phyloP scores from a whole-genome alignment of 192 early-diverging fungal genomes.

The Chytriomyces sp. region DNA sequence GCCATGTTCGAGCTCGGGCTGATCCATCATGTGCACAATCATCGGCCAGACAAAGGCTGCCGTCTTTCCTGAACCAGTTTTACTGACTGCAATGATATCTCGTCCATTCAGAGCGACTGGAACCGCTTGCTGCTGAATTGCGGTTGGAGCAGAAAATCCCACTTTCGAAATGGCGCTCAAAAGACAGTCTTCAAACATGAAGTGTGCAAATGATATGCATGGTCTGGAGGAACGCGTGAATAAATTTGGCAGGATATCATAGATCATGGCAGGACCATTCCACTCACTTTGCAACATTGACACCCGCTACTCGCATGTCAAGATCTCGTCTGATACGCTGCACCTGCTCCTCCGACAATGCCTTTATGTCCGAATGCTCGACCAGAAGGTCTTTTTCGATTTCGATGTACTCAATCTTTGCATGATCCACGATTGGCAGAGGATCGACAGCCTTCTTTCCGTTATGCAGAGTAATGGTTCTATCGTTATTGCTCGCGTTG shows the following conservation, averaged over 20 bases:
- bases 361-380: conserved; percentile 77
- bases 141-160: conserved; percentile 74
- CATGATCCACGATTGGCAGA: conserved; percentile 69
- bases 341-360: conserved; percentile 61
- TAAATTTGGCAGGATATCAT: too few species aligned
- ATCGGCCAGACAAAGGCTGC: conserved; percentile 84
- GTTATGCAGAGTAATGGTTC: conserved; percentile 11
- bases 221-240: conserved; percentile 37
- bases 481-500: conserved; percentile 33
- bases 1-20: conserved; percentile 70
- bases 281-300: conserved; percentile 53
- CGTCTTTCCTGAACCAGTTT: conserved; percentile 87
- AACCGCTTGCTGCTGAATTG: conserved; percentile 79
- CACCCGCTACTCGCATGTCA: conserved; percentile 73
- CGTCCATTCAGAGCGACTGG: conserved; percentile 78
- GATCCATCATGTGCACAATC: conserved; percentile 87
- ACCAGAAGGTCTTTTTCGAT: conserved; percentile 81
- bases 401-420: conserved; percentile 65
- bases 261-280: too few species aligned
- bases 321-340: conserved; percentile 59
- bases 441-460: conserved; percentile 73
- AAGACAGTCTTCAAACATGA: conserved; percentile 77
- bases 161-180: conserved; percentile 64
- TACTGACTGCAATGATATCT: conserved; percentile 83
- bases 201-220: conserved; percentile 84